Evolutionary conservation across 306 rosid species (phyloP).

Genomic region (Fragaria nilgerrensis): DNA sequence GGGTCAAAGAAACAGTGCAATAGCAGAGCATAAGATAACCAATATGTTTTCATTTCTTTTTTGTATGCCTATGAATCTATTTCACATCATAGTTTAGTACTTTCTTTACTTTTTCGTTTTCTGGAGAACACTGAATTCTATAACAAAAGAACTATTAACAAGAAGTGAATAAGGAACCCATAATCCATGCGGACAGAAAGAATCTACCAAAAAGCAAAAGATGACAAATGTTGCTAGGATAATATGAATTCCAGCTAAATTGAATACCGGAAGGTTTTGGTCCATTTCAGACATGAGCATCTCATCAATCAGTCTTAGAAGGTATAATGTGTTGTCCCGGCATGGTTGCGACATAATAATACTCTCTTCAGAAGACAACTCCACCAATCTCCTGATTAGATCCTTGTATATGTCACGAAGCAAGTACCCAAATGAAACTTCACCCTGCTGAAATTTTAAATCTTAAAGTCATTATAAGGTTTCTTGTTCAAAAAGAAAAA

Average conservation of each 20-base stretch:
- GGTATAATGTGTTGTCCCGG: constrained; percentile 85
- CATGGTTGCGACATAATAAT: constrained; percentile 80
- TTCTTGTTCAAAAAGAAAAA: too few species aligned
- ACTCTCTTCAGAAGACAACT: constrained; percentile 71
- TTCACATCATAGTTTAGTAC: neutral
- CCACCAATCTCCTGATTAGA: constrained; percentile 64
- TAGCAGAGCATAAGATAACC: neutral
- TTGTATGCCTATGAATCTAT: neutral
- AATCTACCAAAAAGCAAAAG: neutral
- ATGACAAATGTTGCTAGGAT: neutral
- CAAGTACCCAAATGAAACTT: constrained; percentile 43
- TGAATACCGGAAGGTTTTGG: constrained; percentile 75
- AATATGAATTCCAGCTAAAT: constrained; percentile 20
- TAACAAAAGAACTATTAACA: neutral
- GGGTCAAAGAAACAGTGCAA: constrained; percentile 22
- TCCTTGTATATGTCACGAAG: constrained; percentile 85
- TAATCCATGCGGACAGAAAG: neutral
- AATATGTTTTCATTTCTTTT: neutral
- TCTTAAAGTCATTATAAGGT: constrained; percentile 11
- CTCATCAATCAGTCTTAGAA: constrained; percentile 83
- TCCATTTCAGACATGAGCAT: constrained; percentile 81
- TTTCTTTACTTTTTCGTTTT: neutral
- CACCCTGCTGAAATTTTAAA: constrained; percentile 52
- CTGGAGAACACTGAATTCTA: neutral
- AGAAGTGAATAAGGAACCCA: neutral